These are phyloP conservation scores for Globisporangium rhizosaccharum DNA, from an alignment of 352 stramenopile species.

Conservation along the genomic window DNA sequence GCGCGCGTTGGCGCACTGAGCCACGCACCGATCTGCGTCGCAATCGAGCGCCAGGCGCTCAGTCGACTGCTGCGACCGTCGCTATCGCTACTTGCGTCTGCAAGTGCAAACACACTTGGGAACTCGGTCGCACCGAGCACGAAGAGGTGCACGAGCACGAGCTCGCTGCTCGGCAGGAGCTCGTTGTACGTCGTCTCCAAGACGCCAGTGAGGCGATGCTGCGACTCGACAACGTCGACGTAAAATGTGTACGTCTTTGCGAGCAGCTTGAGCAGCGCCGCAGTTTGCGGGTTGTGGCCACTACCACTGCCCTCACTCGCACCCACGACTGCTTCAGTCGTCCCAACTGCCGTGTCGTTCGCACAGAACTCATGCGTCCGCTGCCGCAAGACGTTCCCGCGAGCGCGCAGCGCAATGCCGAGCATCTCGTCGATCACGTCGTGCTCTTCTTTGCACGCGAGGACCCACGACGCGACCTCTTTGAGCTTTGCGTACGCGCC, in stretches of 20 bases:
- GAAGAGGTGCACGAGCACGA: conserved; percentile 39
- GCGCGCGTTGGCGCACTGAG: not conserved
- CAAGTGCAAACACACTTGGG: conserved; percentile 18
- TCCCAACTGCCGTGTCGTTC: not conserved
- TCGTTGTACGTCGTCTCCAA: conserved; percentile 17
- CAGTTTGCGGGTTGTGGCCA: not conserved
- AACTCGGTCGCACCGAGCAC: conserved; percentile 20
- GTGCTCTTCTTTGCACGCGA: conserved; percentile 79
- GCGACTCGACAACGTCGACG: conserved; percentile 40
- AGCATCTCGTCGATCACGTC: conserved; percentile 80
- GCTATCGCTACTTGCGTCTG: conserved; percentile 16
- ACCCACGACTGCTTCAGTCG: not conserved
- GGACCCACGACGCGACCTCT: conserved; percentile 62
- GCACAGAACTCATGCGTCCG: conserved; percentile 13
- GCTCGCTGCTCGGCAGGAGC: conserved; percentile 32
- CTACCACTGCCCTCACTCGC: not conserved
- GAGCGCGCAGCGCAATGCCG: conserved; percentile 32
- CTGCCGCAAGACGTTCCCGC: conserved; percentile 35
- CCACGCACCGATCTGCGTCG: not conserved
- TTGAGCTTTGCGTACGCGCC: conserved; percentile 54
- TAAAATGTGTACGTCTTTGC: conserved; percentile 62
- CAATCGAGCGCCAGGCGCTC: not conserved
- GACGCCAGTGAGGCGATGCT: conserved; percentile 23
- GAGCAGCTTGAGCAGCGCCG: conserved; percentile 40
- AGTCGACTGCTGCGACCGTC: conserved; percentile 2